Evolutionary conservation across 2,329 filamentous ascomycete species (phyloP).

Genomic region (Orbilia quercus): DNA sequence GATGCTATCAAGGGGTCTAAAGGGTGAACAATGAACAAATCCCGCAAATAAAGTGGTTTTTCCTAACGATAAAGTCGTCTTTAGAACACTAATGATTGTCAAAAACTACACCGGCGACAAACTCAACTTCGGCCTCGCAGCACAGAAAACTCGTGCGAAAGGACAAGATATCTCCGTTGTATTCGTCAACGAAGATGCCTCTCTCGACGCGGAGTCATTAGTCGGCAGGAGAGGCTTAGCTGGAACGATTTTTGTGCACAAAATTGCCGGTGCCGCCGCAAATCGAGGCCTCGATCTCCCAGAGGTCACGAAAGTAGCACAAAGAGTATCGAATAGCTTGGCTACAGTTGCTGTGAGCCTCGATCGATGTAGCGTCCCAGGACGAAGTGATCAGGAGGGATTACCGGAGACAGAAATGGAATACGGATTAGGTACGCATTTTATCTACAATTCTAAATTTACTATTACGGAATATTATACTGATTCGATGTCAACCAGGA

Average conservation of each 20-base stretch:
- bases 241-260: slow-evolving; percentile 77
- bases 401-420: slow-evolving; percentile 64
- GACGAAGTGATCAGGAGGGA: slow-evolving; percentile 62
- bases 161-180: slow-evolving; percentile 84
- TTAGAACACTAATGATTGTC: slow-evolving; percentile 83
- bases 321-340: slow-evolving; percentile 67
- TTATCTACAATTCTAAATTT: background rate
- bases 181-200: slow-evolving; percentile 91
- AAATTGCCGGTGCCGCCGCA: slow-evolving; percentile 50
- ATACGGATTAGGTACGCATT: slow-evolving; percentile 72
- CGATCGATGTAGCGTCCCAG: slow-evolving; percentile 69
- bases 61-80: too few relatives aligned
- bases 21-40: slow-evolving; percentile 12
- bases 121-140: slow-evolving; percentile 91
- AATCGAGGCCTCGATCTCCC: slow-evolving; percentile 20
- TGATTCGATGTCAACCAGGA: slow-evolving; percentile 60
- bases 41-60: too few relatives aligned
- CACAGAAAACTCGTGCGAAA: slow-evolving; percentile 89
- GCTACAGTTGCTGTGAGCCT: slow-evolving; percentile 69
- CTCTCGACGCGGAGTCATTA: slow-evolving; percentile 78
- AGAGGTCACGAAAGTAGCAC: slow-evolving; percentile 30
- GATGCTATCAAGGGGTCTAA: slow-evolving; percentile 26
- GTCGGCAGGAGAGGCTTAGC: slow-evolving; percentile 90
- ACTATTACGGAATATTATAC: background rate
- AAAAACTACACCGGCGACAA: slow-evolving; percentile 96